These are phyloP conservation scores for Tardiomyces depauwii DNA, from an alignment of 1,139 yeast species.

Conservation along the genomic window DNA sequence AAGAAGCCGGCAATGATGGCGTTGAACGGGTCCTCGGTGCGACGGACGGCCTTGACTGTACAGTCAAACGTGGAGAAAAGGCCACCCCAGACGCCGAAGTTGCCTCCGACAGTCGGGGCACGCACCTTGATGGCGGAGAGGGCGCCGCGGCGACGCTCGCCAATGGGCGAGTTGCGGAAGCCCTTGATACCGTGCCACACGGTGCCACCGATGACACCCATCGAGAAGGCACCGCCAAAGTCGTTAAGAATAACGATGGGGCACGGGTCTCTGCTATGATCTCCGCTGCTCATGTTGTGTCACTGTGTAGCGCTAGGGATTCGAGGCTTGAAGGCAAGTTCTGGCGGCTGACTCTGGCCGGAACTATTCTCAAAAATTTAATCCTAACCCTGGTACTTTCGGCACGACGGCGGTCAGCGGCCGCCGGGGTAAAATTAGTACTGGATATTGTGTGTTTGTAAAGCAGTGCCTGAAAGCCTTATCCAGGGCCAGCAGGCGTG, in stretches of 20 bases:
- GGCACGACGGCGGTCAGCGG: too few relatives aligned
- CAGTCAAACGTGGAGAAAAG: conserved; percentile 92
- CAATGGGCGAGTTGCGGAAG: conserved; percentile 90
- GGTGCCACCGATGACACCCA: conserved; percentile 98
- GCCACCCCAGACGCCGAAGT: conserved; percentile 99
- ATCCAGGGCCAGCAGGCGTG: too few relatives aligned
- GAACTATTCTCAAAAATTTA: too few relatives aligned
- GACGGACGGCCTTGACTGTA: conserved; percentile 87
- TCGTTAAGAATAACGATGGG: conserved; percentile 92
- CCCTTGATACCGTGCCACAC: conserved; percentile 99
- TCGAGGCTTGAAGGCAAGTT: too few relatives aligned
- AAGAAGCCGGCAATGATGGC: conserved; percentile 97
- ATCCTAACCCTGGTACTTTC: too few relatives aligned
- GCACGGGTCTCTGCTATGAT: conserved; percentile 98
- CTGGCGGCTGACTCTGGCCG: too few relatives aligned
- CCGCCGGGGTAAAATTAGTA: too few relatives aligned
- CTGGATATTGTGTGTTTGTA: too few relatives aligned
- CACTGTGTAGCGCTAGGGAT: too few relatives aligned
- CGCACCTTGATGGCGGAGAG: conserved; percentile 85
- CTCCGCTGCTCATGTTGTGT: conserved; percentile 41
- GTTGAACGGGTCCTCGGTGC: conserved; percentile 97
- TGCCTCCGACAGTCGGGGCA: conserved; percentile 98
- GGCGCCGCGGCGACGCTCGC: conserved; percentile 89
- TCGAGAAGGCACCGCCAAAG: conserved; percentile 97
- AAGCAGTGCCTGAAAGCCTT: too few relatives aligned